These are phyloP conservation scores for Xylariaceae sp. DNA, from an alignment of 2,329 filamentous ascomycete species.

Conservation along the genomic window DNA sequence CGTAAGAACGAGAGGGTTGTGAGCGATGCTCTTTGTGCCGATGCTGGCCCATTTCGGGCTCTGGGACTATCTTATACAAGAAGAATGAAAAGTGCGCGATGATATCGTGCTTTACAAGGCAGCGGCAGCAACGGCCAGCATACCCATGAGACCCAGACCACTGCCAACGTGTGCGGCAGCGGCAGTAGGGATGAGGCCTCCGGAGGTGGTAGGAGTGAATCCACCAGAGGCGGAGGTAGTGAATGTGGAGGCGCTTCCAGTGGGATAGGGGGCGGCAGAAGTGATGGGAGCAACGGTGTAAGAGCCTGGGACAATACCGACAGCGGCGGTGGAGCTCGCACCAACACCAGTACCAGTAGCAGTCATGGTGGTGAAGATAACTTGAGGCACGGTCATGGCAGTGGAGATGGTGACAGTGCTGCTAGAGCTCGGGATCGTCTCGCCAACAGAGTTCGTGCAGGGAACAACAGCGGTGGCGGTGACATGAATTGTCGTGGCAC, in stretches of 20 bases:
- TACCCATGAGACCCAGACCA: constrained; percentile 43
- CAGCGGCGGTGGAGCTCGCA: constrained; percentile 32
- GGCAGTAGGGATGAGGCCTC: constrained; percentile 27
- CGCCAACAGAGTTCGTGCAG: constrained; percentile 43
- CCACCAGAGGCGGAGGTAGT: constrained; percentile 36
- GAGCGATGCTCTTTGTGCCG: constrained; percentile 8
- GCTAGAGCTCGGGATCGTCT: constrained; percentile 47
- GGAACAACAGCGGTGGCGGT: constrained; percentile 49
- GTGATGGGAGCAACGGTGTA: constrained; percentile 29
- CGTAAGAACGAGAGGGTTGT: constrained; percentile 43
- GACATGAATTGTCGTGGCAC: constrained; percentile 46
- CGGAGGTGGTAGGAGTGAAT: constrained; percentile 21
- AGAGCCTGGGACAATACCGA: constrained; percentile 40
- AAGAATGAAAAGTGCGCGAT: constrained; percentile 8
- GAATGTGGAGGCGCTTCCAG: constrained; percentile 33
- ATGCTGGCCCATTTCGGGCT: constrained; percentile 4
- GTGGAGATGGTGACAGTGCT: constrained; percentile 44
- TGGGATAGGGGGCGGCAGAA: constrained; percentile 32
- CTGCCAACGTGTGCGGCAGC: constrained; percentile 34
- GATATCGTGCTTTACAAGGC: constrained; percentile 39
- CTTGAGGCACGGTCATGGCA: constrained; percentile 42
- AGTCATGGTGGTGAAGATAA: constrained; percentile 34
- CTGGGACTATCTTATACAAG: constrained; percentile 14
- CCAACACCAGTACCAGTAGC: constrained; percentile 24
- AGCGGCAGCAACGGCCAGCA: constrained; percentile 42